Base-by-base conservation (phyloP, 805 yeast genomes). In the Candida montana region DNA sequence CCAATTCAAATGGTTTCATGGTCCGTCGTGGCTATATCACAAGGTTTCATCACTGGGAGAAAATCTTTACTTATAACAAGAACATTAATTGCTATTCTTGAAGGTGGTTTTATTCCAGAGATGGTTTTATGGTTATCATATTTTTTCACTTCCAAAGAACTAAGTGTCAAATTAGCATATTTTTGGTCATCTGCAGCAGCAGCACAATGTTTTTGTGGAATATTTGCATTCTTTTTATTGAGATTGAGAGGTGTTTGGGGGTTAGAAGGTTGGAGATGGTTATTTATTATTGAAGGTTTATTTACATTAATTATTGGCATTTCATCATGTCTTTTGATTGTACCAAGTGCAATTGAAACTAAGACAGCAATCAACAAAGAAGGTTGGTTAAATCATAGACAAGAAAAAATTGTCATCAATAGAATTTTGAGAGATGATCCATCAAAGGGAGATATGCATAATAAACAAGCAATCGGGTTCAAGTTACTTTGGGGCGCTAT, bases 91-190 rank as follows among this genome's bases (percentile, higher is more conserved):
- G 86, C 81, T 1, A 46, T 69, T 2, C 54, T 77, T 12, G 79
- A 81, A 57, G 86, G 87, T 41, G 87, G 87, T 0, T 80, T 80
- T 45, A 79, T 82, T 40, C 81, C 82, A n/a, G 87, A 81, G 50
- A 59, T 75, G 21, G 69, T 76, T 33, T 63, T 81, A 35, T 83
- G 84, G 81, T 62, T 83, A 55, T 74, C 83, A 6, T 81, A 80
- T 57, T 83, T 82, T 58, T 83, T 74, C 63, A 81, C 79, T 10
- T 57, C 75, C 15, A 60, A 66, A 30, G 89, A 83, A 57, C 64
- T 82, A 17, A 67, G 84, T 1, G 57, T 77, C 20, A 66, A 86
- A 39, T 62, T 82, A 23, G 73, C 84, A 0, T 72, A 69, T 55
- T 81, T 81, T 56, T 81, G 82, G 74, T 68, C 77, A 7, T 67